Percentiles rank a stretch among this genome's conserved stretches.
phyloP scores from a whole-genome alignment of 805 yeast genomes.

The Ogataea nonfermentans region DNA sequence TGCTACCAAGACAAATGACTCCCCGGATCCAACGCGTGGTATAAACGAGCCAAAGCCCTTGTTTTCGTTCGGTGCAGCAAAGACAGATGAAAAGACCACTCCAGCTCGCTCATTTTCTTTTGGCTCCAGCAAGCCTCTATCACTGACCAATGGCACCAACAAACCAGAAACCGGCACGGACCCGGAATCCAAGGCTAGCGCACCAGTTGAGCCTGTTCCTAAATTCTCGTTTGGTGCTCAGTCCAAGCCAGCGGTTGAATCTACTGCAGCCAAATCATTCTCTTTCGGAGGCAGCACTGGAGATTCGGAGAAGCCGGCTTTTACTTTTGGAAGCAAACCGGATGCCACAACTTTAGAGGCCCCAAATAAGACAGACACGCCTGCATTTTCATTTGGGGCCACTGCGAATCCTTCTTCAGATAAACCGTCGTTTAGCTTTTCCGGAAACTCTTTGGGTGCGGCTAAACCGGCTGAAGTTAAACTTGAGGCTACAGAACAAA shows the following conservation, averaged over 20 bases:
- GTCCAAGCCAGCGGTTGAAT: background rate
- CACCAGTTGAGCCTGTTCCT: background rate
- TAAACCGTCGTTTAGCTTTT: constrained; percentile 1
- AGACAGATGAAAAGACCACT: background rate
- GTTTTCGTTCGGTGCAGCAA: constrained; percentile 3
- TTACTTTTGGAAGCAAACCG: constrained; percentile 12
- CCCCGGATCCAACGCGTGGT: background rate
- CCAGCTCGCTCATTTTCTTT: too few species aligned
- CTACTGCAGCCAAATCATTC: background rate
- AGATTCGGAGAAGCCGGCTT: constrained; percentile 4
- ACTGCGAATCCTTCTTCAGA: background rate
- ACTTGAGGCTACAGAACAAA: background rate
- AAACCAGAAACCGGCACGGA: too few species aligned
- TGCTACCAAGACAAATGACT: too few species aligned
- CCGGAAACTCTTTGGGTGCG: background rate
- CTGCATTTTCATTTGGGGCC: constrained; percentile 13
- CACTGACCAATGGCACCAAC: too few species aligned
- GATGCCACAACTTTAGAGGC: background rate
- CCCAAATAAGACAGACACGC: constrained; percentile 3
- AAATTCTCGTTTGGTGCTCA: background rate
- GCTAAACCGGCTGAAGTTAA: constrained; percentile 1
- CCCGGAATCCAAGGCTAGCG: too few species aligned
- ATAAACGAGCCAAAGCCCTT: constrained; percentile 1
- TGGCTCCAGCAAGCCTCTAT: too few species aligned
- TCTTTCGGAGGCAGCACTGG: too few species aligned